phyloP scores from a whole-genome alignment of 805 yeast species.

The Myxozyma neglecta region DNA sequence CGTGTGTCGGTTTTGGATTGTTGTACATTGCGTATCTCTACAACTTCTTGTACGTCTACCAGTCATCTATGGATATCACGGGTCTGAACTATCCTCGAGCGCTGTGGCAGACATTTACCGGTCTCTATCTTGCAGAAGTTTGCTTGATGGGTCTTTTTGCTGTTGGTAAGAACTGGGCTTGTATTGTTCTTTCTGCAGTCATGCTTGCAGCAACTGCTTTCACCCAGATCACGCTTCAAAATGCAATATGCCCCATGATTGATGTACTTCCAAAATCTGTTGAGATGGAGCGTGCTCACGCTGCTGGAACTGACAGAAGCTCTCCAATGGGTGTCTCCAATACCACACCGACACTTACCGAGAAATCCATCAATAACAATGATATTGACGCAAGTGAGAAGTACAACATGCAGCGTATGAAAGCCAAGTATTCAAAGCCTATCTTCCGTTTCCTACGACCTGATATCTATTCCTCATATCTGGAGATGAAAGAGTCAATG shows the following conservation, averaged over 20 bases:
- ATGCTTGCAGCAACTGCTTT: conserved; percentile 65
- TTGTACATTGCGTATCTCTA: conserved; percentile 76
- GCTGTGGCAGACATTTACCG: conserved; percentile 81
- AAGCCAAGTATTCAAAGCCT: conserved; percentile 12
- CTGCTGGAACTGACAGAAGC: conserved; percentile 11
- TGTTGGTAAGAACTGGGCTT: conserved; percentile 95
- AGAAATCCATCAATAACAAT: conserved; percentile 11
- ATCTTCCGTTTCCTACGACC: conserved; percentile 31
- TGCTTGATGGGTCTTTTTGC: conserved; percentile 83
- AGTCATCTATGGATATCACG: conserved; percentile 68
- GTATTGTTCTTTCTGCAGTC: conserved; percentile 72
- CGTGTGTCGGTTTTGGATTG: conserved; percentile 66
- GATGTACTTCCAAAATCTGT: conserved; percentile 42
- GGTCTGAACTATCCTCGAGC: conserved; percentile 89
- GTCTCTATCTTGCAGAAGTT: conserved; percentile 82
- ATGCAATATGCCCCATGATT: conserved; percentile 65
- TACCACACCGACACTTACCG: conserved; percentile 19
- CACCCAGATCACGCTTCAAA: conserved; percentile 61
- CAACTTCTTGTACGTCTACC: conserved; percentile 69
- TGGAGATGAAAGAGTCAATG: conserved; percentile 22
- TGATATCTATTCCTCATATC: conserved; percentile 29
- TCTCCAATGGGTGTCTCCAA: conserved; percentile 14
- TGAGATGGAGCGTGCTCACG: conserved; percentile 27
- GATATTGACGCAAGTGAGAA: conserved; percentile 16
- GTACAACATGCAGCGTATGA: conserved; percentile 4